Percentiles rank a stretch among this genome's conserved stretches.
Conservation (phyloP, 805 yeast genomes). For the Priceomyces melissophilus region DNA sequence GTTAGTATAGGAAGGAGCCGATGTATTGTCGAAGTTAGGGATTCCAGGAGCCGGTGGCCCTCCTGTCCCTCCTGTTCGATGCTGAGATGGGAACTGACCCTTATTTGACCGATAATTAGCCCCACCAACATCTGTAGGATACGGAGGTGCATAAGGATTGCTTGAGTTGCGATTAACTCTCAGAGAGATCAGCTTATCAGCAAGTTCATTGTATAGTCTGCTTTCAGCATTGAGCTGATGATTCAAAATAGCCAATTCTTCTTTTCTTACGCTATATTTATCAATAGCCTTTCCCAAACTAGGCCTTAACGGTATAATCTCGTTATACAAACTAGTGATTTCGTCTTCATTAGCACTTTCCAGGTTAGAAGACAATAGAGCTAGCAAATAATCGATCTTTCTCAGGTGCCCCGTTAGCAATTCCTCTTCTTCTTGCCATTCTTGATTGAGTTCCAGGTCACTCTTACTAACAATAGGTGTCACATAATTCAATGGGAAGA, state of each 20-base stretch:
- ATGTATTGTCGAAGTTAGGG: no score
- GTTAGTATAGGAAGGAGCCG: neutral
- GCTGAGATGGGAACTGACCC: no score
- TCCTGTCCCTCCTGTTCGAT: no score
- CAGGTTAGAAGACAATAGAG: conserved; percentile 41
- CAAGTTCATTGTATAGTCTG: conserved; percentile 61
- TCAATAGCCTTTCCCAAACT: conserved; percentile 73
- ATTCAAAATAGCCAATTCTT: conserved; percentile 72
- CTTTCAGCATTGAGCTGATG: conserved; percentile 69
- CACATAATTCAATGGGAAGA: conserved; percentile 91
- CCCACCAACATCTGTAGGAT: conserved; percentile 4
- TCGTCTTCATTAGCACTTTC: conserved; percentile 51
- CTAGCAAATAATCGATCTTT: conserved; percentile 68
- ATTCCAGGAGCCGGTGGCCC: no score
- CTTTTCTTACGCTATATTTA: conserved; percentile 69
- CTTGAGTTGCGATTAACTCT: conserved; percentile 13
- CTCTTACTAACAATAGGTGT: conserved; percentile 69
- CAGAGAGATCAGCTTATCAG: conserved; percentile 44
- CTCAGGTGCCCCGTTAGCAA: conserved; percentile 48
- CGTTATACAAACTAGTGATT: conserved; percentile 69
- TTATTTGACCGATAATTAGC: no score
- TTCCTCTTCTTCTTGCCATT: conserved; percentile 47
- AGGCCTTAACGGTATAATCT: conserved; percentile 69
- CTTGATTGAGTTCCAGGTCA: conserved; percentile 52
- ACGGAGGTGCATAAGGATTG: conserved; percentile 5